Evolutionary conservation across 73 alveolate genomes (phyloP).

Genomic region (Tetrahymena elliotti): DNA sequence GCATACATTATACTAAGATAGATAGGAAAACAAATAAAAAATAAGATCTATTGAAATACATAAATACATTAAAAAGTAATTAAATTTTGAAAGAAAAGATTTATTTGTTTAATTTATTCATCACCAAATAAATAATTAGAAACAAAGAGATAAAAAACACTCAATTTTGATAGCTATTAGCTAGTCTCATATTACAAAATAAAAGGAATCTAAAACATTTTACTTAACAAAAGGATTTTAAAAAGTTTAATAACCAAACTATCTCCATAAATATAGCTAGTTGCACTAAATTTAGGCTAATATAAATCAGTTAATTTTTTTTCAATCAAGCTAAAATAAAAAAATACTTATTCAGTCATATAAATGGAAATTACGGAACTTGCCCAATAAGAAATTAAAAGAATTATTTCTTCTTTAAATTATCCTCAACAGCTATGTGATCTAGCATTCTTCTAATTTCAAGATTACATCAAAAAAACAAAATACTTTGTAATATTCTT

Average conservation of each 20-base stretch:
- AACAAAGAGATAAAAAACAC: not conserved
- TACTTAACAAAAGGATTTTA: not conserved
- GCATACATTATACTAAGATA: no score
- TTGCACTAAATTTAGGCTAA: not conserved
- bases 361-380: not conserved
- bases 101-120: not conserved
- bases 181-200: not conserved
- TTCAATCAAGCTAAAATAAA: not conserved
- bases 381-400: not conserved
- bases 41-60: not conserved
- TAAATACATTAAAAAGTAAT: not conserved
- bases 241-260: not conserved
- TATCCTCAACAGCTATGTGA: not conserved
- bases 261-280: not conserved
- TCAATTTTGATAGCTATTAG: not conserved
- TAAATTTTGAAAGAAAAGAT: not conserved
- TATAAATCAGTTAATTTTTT: not conserved
- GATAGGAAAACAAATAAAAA: not conserved
- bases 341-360: not conserved
- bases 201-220: not conserved
- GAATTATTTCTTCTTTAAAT: not conserved
- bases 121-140: not conserved
- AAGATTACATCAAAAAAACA: not conserved
- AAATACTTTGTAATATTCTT: not conserved
- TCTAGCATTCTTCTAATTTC: not conserved